phyloP scores from a whole-genome alignment of 352 stramenopile genomes.

The Globisporangium ultimum region DNA sequence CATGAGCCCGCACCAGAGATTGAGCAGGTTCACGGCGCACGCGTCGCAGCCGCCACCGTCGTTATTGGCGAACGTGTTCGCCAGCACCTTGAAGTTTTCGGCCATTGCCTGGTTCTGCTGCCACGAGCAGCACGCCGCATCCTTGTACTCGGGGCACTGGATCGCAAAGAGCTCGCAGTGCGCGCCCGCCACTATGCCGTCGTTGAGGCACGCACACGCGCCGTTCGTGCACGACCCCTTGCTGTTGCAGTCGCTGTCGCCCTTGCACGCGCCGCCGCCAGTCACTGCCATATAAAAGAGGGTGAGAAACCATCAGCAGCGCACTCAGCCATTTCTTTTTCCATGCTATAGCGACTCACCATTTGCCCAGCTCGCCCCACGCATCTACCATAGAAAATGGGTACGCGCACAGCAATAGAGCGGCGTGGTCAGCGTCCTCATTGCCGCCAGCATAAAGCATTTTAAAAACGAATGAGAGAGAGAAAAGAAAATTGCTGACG shows the following conservation, averaged over 20 bases:
- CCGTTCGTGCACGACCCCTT: constrained; percentile 50
- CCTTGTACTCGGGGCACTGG: constrained; percentile 84
- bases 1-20: constrained; percentile 83
- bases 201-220: constrained; percentile 47
- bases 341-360: constrained; percentile 13
- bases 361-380: constrained; percentile 36
- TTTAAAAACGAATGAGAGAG: too few relatives aligned
- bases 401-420: constrained; percentile 2
- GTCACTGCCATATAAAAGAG: constrained; percentile 27
- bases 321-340: not conserved
- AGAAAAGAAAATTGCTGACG: not conserved
- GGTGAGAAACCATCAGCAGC: too few relatives aligned
- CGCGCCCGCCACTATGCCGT: constrained; percentile 68
- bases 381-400: constrained; percentile 29
- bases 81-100: constrained; percentile 82
- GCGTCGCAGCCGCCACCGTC: constrained; percentile 70
- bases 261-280: constrained; percentile 57
- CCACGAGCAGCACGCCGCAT: constrained; percentile 83
- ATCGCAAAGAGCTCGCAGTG: constrained; percentile 72
- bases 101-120: constrained; percentile 88
- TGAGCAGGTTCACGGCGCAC: constrained; percentile 83
- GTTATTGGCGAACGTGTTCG: constrained; percentile 66
- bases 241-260: constrained; percentile 47
- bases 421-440: too few relatives aligned
- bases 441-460: not conserved